phyloP scores from a whole-genome alignment of 495 filamentous ascomycete genomes.

The Tuber umbilicatum region DNA sequence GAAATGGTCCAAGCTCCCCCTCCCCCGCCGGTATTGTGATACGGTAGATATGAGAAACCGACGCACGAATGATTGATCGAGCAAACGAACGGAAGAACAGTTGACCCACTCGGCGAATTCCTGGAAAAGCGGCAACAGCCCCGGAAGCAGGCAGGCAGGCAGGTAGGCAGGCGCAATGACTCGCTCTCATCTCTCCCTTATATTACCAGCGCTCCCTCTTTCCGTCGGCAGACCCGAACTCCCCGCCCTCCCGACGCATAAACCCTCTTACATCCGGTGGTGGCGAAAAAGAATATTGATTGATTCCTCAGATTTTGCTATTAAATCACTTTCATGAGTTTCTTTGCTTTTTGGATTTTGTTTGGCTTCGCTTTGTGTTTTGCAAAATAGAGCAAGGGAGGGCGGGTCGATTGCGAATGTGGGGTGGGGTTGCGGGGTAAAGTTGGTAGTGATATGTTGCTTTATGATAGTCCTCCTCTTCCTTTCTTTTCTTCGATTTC shows the following conservation, averaged over 20 bases:
- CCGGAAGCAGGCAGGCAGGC: background rate
- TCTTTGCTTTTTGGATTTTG: background rate
- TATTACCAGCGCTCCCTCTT: background rate
- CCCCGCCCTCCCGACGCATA: background rate
- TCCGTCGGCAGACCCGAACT: background rate
- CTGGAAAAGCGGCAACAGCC: background rate
- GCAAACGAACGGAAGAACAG: background rate
- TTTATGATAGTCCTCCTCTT: background rate
- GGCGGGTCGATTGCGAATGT: background rate
- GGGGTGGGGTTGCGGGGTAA: background rate
- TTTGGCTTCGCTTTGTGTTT: background rate
- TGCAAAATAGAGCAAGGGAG: background rate
- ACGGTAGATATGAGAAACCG: background rate
- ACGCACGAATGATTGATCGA: background rate
- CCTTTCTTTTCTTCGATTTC: background rate
- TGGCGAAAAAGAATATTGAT: background rate
- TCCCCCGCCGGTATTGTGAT: background rate
- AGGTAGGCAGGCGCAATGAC: background rate
- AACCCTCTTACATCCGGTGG: background rate
- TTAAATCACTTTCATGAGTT: background rate
- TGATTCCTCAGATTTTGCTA: background rate
- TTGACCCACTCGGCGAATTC: background rate
- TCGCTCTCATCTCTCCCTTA: background rate
- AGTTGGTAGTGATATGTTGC: background rate
- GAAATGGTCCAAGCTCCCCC: background rate